These are phyloP conservation scores for Trichocomaceae sp. DNA, from an alignment of 2,329 filamentous ascomycete species.

Conservation along the genomic window DNA sequence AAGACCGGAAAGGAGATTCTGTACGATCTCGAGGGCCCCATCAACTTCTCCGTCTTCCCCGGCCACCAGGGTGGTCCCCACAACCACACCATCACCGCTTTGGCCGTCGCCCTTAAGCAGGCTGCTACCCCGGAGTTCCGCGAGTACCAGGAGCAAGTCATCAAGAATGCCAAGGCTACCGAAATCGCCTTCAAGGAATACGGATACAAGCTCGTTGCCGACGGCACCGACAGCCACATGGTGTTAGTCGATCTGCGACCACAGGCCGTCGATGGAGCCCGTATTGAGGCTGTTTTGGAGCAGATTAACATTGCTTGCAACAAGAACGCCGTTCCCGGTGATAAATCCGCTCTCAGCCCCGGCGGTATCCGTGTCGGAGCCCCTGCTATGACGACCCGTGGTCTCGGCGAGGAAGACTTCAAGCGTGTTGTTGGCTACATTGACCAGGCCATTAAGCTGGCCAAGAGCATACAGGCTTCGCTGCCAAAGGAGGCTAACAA, in stretches of 20 bases:
- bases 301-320: constrained; percentile 99
- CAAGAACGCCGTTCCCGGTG: constrained; percentile 97
- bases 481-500: constrained; percentile 98
- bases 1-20: constrained; percentile 80
- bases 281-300: constrained; percentile 92
- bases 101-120: constrained; percentile 91
- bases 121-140: constrained; percentile 84
- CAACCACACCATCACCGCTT: constrained; percentile 96
- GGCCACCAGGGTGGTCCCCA: constrained; percentile 97
- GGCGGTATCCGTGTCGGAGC: constrained; percentile 94
- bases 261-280: constrained; percentile 78
- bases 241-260: constrained; percentile 88
- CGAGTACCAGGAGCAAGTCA: constrained; percentile 82
- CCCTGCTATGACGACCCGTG: constrained; percentile 93
- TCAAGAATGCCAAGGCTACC: constrained; percentile 85
- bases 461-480: constrained; percentile 74
- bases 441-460: constrained; percentile 78
- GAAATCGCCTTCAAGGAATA: constrained; percentile 62
- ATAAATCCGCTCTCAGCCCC: constrained; percentile 93
- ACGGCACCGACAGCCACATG: constrained; percentile 95
- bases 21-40: constrained; percentile 87
- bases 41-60: constrained; percentile 95
- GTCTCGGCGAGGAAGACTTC: constrained; percentile 89
- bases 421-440: constrained; percentile 85
- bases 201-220: constrained; percentile 83